These are phyloP conservation scores for Nakazawaea holstii DNA, from an alignment of 805 yeast genomes.

Conservation along the genomic window DNA sequence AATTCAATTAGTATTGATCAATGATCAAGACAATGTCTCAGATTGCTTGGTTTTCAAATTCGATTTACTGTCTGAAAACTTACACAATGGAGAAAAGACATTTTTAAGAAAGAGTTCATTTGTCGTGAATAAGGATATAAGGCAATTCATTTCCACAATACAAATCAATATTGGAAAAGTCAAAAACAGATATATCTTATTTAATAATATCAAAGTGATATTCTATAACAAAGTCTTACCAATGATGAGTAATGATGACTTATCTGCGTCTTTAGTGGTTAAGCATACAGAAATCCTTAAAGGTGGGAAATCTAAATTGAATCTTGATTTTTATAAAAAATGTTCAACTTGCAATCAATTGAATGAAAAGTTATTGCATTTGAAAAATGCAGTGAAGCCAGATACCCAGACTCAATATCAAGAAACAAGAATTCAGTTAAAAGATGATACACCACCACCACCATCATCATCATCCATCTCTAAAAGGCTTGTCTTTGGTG, in stretches of 20 bases:
- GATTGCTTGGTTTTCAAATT: slow-evolving; percentile 22
- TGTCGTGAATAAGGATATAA: slow-evolving; percentile 16
- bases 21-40: slow-evolving; percentile 22
- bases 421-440: not conserved
- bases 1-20: slow-evolving; percentile 25
- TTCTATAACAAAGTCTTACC: slow-evolving; percentile 18
- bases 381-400: not conserved
- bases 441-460: not conserved
- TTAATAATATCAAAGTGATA: slow-evolving; percentile 24
- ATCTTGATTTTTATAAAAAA: slow-evolving; percentile 17
- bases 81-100: slow-evolving; percentile 21
- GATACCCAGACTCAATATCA: not conserved
- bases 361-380: not conserved
- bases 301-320: slow-evolving; percentile 19
- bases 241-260: not conserved
- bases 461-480: not conserved
- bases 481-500: not conserved
- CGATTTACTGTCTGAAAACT: slow-evolving; percentile 15
- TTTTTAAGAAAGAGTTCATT: slow-evolving; percentile 21
- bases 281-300: slow-evolving; percentile 16
- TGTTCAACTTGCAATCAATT: slow-evolving; percentile 13
- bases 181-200: slow-evolving; percentile 21
- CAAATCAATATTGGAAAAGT: slow-evolving; percentile 23
- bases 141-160: slow-evolving; percentile 20
- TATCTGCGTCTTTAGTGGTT: slow-evolving; percentile 12